Conservation (phyloP, 495 filamentous ascomycete genomes). For the Podospora comata region DNA sequence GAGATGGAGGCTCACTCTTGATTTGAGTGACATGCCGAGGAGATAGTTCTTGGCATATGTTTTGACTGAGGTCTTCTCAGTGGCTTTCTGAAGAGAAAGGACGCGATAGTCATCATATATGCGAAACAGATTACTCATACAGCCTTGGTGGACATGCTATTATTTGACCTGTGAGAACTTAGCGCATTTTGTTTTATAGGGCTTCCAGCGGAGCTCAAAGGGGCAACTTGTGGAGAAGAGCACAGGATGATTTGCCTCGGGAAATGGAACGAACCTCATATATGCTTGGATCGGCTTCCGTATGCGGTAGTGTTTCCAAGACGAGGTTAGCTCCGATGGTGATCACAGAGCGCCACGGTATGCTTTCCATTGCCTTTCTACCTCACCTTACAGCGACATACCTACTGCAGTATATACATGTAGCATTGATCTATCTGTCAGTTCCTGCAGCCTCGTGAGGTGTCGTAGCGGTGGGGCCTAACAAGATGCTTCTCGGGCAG, state of each 20-base stretch:
- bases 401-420: neutral
- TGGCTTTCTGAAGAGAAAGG: neutral
- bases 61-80: neutral
- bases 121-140: constrained; percentile 10
- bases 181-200: neutral
- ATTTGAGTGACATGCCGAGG: neutral
- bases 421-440: neutral
- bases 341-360: neutral
- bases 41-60: neutral
- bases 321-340: constrained; percentile 8
- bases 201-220: constrained; percentile 3
- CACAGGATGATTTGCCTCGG: constrained; percentile 7
- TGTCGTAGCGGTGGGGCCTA: neutral
- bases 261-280: neutral
- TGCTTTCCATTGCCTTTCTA: neutral
- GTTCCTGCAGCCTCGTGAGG: neutral
- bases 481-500: neutral
- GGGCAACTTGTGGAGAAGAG: constrained; percentile 1
- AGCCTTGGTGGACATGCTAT: neutral
- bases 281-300: neutral
- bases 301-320: constrained; percentile 20
- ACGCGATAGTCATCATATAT: neutral
- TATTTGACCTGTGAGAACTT: neutral
- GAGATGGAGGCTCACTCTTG: neutral
- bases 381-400: neutral